Evolutionary conservation across 2,329 filamentous ascomycete genomes (phyloP), one percentile per base, ranked within the genome.

Genomic region (Graphium sp.): DNA sequence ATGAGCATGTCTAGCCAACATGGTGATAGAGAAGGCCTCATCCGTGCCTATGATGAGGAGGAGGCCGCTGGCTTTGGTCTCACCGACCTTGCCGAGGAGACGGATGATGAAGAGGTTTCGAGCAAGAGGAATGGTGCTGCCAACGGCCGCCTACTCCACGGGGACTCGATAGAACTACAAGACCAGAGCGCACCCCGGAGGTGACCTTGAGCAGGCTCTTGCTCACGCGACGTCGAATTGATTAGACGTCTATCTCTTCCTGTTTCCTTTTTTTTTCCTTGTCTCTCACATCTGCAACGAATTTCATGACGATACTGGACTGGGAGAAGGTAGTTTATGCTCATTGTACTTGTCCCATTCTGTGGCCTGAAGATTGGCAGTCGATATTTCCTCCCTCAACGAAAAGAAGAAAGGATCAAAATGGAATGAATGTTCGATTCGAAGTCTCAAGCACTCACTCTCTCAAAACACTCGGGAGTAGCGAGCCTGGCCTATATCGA

Each of bases 31-130:
- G 75, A 85, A 38, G 81, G 81, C 5, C 60, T 95, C 15, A 93
- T 95, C 50, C 77, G 78, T 35, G 77, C 74, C 8, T 94, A 93
- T 42, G 87, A 95, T 41, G 73, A 89, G 35, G 85, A 94, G 47
- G 73, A 79, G 41, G 63, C 62, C 24, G 65, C 64, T 23, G 71
- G 68, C 5, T 82, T 91, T 37, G 80, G 80, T 22, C 60, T 95
- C 26, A 70, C 71, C 10, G 82, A 93, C 41, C 57, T 94, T 22
- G 66, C 77, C 3, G 79, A 85, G 38, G 80, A 89, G 36, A 78
- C 66, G 39, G 76, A 81, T 18, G 75, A 75, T 30, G 72, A 74
- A 18, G 44, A 41, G 29, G 43, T 46, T 17, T n/a, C n/a, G n/a
- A 39, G 53, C 34, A 55, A 58, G 37, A 47, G 54, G 32, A 48